phyloP scores from a whole-genome alignment of 129 eudicot genomes.

The Kitagawia praeruptora region DNA sequence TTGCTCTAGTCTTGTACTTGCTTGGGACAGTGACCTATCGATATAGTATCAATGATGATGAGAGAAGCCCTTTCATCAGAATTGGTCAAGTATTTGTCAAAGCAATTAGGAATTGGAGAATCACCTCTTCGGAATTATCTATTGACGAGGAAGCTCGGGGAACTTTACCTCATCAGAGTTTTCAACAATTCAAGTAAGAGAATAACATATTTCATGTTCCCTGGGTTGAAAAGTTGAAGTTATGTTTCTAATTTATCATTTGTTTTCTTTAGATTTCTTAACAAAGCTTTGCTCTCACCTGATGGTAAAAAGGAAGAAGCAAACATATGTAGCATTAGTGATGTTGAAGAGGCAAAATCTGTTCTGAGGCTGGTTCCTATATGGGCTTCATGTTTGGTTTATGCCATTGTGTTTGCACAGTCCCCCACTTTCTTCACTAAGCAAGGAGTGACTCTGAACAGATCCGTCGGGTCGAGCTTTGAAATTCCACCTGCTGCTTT shows the following conservation, averaged over 20 bases:
- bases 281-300: slow-evolving; percentile 19
- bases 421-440: slow-evolving; percentile 19
- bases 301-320: slow-evolving; percentile 5
- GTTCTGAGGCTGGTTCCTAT: slow-evolving; percentile 24
- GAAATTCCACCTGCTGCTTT: slow-evolving; percentile 24
- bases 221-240: not conserved
- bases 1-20: slow-evolving; percentile 16
- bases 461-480: slow-evolving; percentile 14
- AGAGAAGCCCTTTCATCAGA: slow-evolving; percentile 12
- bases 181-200: slow-evolving; percentile 15
- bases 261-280: slow-evolving; percentile 17
- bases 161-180: not conserved
- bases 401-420: slow-evolving; percentile 17
- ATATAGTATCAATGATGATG: not conserved
- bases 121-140: not conserved
- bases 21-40: slow-evolving; percentile 23
- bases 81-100: slow-evolving; percentile 16
- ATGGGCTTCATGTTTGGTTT: slow-evolving; percentile 20
- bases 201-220: not conserved
- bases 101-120: slow-evolving; percentile 19
- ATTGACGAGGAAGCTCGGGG: slow-evolving; percentile 6
- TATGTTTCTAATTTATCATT: not conserved
- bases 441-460: slow-evolving; percentile 24
- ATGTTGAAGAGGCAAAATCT: slow-evolving; percentile 27
- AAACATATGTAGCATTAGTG: not conserved